Base-by-base conservation (phyloP, 371 early-diverging fungal genomes). In the Amoeboradix gromovi region DNA sequence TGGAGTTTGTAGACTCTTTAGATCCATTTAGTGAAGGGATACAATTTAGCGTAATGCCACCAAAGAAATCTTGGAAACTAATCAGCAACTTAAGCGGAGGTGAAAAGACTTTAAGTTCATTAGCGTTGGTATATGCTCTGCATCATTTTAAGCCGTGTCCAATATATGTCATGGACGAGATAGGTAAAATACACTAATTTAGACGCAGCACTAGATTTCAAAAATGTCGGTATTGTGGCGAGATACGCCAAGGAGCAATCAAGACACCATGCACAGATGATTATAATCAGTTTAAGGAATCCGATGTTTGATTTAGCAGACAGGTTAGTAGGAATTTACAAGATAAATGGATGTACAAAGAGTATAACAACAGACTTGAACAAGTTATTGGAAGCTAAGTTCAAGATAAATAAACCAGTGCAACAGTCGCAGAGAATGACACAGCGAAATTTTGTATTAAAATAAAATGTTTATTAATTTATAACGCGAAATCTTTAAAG, bases 131-230 rank as follows among this genome's bases (percentile, higher is more conserved):
- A 17, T 99, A 99, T 84, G 99, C 99, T 0, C 82, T 99, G 67
- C 99, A 99, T 77, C 94, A 92, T 76, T 98, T 87, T 83, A 94
- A 92, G 73, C 99, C 99, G 0, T 97, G 97, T 12, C 97, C 98
- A 17, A 80, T 99, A 28, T 99, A 99, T 78, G 92, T 99, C 28
- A 98, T 99, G 98, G 99, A 99, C 79, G 99, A 99, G 78, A 98
- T 99, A 73, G 48, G 48, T 48, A 48, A 22, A 12, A 12, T 48
- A 12, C 5, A 22, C 22, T 48, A 12, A 48, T 48, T 48, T 48
- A 48, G 99, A 99, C 77, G 99, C 99, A 0, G 99, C 99, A 0
- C 80, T 99, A 66, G 99, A 99, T 77, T 98, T 95, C 80, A 86
- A 97, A 71, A 99, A 99, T 77, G 99, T 98, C 5, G 91, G 94